Base-by-base conservation (phyloP, 73 alveolate species). In the Halteria grandinella region DNA sequence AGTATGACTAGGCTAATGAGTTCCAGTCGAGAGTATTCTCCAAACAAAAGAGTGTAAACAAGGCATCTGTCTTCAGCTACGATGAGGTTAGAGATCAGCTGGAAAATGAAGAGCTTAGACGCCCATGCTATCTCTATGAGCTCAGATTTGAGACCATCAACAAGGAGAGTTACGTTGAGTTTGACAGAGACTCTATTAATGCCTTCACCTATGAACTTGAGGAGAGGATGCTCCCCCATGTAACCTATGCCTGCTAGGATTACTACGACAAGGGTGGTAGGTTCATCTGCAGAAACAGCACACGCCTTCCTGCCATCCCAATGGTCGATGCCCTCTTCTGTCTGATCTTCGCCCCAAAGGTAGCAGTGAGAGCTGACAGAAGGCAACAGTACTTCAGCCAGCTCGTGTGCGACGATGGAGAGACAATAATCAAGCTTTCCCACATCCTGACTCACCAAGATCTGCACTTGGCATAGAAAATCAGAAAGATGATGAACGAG, bases 241-340 rank as follows among this genome's bases (percentile, higher is more conserved):
- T 47, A 3, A 76, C 70, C 17, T 84, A 28, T 27, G 85, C 79
- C 8, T 74, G 88, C 54, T 51, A 84, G 43, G 86, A 66, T 55
- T 84, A 49, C 74, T 43, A 74, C 25, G 85, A 74, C 51, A 69
- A 84, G 41, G 85, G 85, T 15, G 88, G 93, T 18, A 37, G 81
- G 33, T 75, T 75, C 48, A 14, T 84, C 25, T 83, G 82, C 1
- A 44, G 93, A 29, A 63, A 60, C 32, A 14, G 69, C n/a, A 75
- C 88, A 5, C 18, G 74, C 29, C 55, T 84, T 41, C 93, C 93
- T 1, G 75, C 48, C 6, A 29, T 75, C 0, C 88, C 80, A n/a
- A 84, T 84, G 93, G 79, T 84, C 2, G 84, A 53, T 32, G 74
- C 70, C 24, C 50, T 84, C 20, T 75, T 33, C 48, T 84, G 93